phyloP scores from a whole-genome alignment of 2,329 filamentous ascomycete species.

The Aspergillus alliaceus region DNA sequence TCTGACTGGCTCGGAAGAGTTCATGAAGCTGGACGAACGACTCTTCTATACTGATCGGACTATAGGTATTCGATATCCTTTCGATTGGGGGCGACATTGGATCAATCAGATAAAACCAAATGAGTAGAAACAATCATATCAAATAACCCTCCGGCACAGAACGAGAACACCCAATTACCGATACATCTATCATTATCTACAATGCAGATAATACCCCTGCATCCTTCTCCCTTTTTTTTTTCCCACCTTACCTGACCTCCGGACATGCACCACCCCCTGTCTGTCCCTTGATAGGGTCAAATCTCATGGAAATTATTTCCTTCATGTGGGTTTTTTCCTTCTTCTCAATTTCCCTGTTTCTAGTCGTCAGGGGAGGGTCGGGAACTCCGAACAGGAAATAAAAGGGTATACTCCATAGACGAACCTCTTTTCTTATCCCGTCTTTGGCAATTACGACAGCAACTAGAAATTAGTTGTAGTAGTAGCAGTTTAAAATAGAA shows the following conservation, averaged over 20 bases:
- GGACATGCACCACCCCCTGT: neutral
- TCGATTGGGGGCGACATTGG: neutral
- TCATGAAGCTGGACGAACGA: neutral
- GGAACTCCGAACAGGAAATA: neutral
- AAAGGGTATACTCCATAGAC: too few relatives aligned
- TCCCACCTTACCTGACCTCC: neutral
- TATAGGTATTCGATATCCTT: neutral
- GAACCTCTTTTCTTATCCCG: too few relatives aligned
- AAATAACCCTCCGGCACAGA: neutral
- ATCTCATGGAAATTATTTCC: neutral
- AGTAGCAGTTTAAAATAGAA: too few relatives aligned
- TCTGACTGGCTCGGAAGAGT: neutral
- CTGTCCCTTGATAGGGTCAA: neutral
- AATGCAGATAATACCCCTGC: constrained; percentile 1
- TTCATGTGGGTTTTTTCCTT: neutral
- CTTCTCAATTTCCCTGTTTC: neutral
- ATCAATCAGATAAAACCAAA: neutral
- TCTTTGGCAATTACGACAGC: too few relatives aligned
- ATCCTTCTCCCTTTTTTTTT: neutral
- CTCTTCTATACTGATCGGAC: neutral
- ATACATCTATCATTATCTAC: neutral
- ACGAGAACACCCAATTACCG: neutral
- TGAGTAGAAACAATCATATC: neutral
- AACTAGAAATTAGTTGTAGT: too few relatives aligned
- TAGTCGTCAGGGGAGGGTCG: neutral